Base-by-base conservation (phyloP, 306 rosid species). In the Pyrus pyrifolia region DNA sequence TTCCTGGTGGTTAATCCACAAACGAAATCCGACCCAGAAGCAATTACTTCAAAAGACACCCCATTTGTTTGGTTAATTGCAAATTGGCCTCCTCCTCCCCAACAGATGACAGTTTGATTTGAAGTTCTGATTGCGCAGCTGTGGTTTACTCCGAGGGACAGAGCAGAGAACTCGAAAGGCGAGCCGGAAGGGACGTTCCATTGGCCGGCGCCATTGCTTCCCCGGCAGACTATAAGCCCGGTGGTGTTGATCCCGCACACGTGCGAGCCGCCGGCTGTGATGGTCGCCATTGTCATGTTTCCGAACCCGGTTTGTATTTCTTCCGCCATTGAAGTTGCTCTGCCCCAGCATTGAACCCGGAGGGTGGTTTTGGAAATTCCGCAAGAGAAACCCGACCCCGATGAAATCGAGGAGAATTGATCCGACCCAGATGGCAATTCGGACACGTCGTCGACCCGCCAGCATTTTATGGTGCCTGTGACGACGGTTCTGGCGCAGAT, bases 311-410 rank as follows among this genome's bases (percentile, higher is more conserved):
- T 69, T 77, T 91, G 79, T 30, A 91, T 87, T 62, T 3, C 11
- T 5, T 19, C 46, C 11, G 87, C 79, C 15, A 81, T 45, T 11
- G 11, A 29, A 30, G 42, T 27, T 60, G 6, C 70, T 70, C 11
- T 15, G 21, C 98, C 98, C 96, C 96, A 90, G 76, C 98, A 94
- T 33, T 68, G 85, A 75, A 94, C 88, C 27, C 21, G 22, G 13
- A 51, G 52, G 59, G 4, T 23, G 31, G 31, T 58, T 17, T 21
- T 80, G 70, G 70, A n/a, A 67, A 94, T 85, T 18, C 98, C 98
- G 42, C 98, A 94, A 82, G 97, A 81, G 77, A 91, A 91, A 2
- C 83, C 90, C n/a, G 67, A 80, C 81, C 98, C 98, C 76, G 98
- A 94, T 71, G 98, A 88, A 67, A 91, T 83, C 0, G 91, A 91